A percentile compares a stretch with the other conserved stretches of the same genome.
phyloP scores from a whole-genome alignment of 2,329 filamentous ascomycete species.

The Talaromyces sp. region DNA sequence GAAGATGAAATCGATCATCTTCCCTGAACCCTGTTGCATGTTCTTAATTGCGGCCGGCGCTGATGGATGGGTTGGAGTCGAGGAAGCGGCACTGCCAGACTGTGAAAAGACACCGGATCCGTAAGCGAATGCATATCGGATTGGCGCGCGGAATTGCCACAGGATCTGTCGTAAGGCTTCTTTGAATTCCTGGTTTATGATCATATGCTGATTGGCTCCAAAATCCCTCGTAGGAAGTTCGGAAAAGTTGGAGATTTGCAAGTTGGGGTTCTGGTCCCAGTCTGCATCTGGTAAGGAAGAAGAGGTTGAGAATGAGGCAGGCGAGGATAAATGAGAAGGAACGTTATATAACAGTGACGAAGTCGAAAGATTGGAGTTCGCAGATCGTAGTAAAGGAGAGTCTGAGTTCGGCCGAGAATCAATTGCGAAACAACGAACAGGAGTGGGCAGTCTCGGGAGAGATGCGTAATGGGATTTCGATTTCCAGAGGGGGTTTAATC shows the following conservation, averaged over 20 bases:
- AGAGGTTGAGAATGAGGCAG: conserved; percentile 37
- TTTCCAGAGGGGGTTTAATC: conserved; percentile 25
- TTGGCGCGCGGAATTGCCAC: conserved; percentile 89
- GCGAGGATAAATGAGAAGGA: conserved; percentile 17
- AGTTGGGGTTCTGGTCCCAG: conserved; percentile 77
- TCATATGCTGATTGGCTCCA: conserved; percentile 93
- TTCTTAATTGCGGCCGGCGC: conserved; percentile 79
- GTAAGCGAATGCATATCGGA: conserved; percentile 96
- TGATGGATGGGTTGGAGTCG: conserved; percentile 68
- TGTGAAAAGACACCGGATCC: conserved; percentile 96
- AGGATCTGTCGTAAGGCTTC: conserved; percentile 83
- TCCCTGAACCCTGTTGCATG: conserved; percentile 82
- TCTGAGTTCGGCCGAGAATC: conserved; percentile 25
- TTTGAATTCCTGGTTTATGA: conserved; percentile 94
- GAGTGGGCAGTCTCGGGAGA: conserved; percentile 21
- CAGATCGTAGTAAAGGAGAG: conserved; percentile 22
- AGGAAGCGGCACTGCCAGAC: conserved; percentile 47
- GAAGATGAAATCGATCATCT: conserved; percentile 99
- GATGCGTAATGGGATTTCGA: conserved; percentile 23
- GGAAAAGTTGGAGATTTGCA: conserved; percentile 72
- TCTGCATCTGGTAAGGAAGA: conserved; percentile 47
- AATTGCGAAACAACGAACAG: conserved; percentile 35
- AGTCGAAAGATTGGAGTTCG: conserved; percentile 16
- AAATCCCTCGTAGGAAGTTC: conserved; percentile 79
- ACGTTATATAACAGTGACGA: conserved; percentile 22